Conservation (phyloP, 305 asterid genomes). For the Stenogyne calaminthoides region DNA sequence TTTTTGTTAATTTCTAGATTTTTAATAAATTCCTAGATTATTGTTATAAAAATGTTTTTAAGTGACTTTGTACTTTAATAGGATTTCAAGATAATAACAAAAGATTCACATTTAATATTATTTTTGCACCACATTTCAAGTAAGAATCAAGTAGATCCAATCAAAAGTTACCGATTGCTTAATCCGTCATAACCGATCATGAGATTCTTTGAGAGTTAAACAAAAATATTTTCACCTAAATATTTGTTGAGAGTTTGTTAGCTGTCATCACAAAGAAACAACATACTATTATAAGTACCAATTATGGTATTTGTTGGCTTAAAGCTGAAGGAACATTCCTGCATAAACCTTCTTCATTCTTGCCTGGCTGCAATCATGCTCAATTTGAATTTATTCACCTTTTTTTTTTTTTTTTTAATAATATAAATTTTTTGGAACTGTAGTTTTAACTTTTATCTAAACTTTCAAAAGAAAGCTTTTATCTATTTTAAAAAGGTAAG, state of each 20-base stretch:
- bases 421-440: too few relatives aligned
- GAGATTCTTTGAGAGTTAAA: not conserved
- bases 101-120: too few relatives aligned
- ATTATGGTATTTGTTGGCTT: slow-evolving; percentile 10
- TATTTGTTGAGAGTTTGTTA: slow-evolving; percentile 9
- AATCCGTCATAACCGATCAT: not conserved
- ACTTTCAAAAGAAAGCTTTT: too few relatives aligned
- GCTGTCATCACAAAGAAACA: slow-evolving; percentile 24
- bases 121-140: not conserved
- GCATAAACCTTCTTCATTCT: slow-evolving; percentile 11
- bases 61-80: too few relatives aligned
- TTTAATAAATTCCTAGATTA: not conserved
- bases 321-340: slow-evolving; percentile 17
- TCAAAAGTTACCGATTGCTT: not conserved
- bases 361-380: slow-evolving; percentile 23
- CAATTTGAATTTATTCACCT: slow-evolving; percentile 6
- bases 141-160: not conserved
- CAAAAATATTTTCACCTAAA: not conserved
- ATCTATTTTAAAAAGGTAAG: too few relatives aligned
- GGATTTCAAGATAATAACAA: not conserved
- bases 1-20: not conserved
- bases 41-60: too few relatives aligned
- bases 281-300: slow-evolving; percentile 1
- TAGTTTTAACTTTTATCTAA: too few relatives aligned
- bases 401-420: not conserved